Evolutionary conservation across 139 green algal genomes (phyloP).

Genomic region (Chlamydomonas incerta): DNA sequence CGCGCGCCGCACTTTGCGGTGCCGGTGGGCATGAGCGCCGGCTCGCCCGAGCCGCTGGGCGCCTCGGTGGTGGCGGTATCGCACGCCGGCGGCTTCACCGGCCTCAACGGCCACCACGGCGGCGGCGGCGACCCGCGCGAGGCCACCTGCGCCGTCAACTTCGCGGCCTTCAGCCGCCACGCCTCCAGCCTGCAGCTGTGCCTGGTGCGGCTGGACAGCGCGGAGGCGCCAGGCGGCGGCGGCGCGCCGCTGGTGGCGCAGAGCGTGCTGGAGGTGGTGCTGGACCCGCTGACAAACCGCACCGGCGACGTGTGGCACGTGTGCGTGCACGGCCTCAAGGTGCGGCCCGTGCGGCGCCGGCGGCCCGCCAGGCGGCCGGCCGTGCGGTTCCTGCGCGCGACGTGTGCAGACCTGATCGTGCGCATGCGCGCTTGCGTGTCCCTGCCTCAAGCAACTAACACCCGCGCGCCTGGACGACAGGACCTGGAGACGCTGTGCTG

Average conservation of each 20-base stretch:
- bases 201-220: conserved; percentile 46
- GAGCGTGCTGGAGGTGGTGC: conserved; percentile 31
- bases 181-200: conserved; percentile 68
- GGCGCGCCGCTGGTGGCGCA: not conserved
- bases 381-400: no score
- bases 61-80: conserved; percentile 26
- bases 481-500: conserved; percentile 68
- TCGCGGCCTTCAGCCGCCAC: conserved; percentile 70
- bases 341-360: no score
- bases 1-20: conserved; percentile 44
- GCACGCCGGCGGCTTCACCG: not conserved
- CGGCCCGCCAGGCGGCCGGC: no score
- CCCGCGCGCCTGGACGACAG: no score
- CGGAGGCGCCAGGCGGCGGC: not conserved
- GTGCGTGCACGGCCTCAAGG: conserved; percentile 43
- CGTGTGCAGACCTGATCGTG: no score
- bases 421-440: no score
- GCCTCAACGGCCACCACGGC: not conserved
- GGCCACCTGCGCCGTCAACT: conserved; percentile 66
- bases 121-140: conserved; percentile 1
- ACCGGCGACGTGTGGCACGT: conserved; percentile 74
- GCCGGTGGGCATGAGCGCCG: conserved; percentile 55
- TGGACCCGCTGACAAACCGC: conserved; percentile 69
- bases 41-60: conserved; percentile 46
- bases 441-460: no score